A percentile compares a stretch with the other conserved stretches of the same genome.
phyloP scores from a whole-genome alignment of 202 grass and related monocot genomes.

The Zizania palustris region DNA sequence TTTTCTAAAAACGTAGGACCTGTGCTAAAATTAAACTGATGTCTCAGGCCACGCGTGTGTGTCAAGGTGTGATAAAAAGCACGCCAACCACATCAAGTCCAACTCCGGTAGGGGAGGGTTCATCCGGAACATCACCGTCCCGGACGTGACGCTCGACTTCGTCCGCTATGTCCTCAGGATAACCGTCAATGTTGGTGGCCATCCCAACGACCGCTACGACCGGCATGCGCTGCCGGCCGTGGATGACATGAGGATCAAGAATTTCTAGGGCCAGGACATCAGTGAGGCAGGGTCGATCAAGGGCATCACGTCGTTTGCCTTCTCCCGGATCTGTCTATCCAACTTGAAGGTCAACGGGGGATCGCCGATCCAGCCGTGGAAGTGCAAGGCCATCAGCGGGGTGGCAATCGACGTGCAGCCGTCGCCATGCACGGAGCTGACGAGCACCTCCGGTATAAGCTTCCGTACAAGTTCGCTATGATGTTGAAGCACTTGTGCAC shows the following conservation, averaged over 20 bases:
- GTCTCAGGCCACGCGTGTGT: too few species aligned
- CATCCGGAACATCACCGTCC: slow-evolving; percentile 79
- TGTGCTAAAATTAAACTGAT: too few species aligned
- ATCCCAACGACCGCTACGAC: slow-evolving; percentile 66
- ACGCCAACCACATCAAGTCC: slow-evolving; percentile 86
- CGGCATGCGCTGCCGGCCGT: slow-evolving; percentile 63
- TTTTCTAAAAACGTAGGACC: too few species aligned
- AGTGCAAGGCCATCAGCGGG: slow-evolving; percentile 69
- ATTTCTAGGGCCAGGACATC: slow-evolving; percentile 73
- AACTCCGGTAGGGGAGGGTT: slow-evolving; percentile 85
- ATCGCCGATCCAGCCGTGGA: slow-evolving; percentile 46
- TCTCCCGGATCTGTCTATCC: slow-evolving; percentile 73
- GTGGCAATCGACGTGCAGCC: slow-evolving; percentile 75
- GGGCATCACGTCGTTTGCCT: slow-evolving; percentile 66
- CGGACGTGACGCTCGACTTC: slow-evolving; percentile 63
- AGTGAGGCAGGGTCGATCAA: slow-evolving; percentile 71
- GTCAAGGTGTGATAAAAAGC: too few species aligned
- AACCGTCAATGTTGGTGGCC: slow-evolving; percentile 65
- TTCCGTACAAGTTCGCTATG: slow-evolving; percentile 69
- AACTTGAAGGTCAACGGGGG: slow-evolving; percentile 62
- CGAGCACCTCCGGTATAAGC: slow-evolving; percentile 51
- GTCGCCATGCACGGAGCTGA: slow-evolving; percentile 64
- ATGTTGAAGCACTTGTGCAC: too few species aligned
- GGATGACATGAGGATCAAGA: slow-evolving; percentile 67
- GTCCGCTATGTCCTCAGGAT: slow-evolving; percentile 65